phyloP scores from a whole-genome alignment of 1,284 basidiomycete genomes.

The Malassezia slooffiae region DNA sequence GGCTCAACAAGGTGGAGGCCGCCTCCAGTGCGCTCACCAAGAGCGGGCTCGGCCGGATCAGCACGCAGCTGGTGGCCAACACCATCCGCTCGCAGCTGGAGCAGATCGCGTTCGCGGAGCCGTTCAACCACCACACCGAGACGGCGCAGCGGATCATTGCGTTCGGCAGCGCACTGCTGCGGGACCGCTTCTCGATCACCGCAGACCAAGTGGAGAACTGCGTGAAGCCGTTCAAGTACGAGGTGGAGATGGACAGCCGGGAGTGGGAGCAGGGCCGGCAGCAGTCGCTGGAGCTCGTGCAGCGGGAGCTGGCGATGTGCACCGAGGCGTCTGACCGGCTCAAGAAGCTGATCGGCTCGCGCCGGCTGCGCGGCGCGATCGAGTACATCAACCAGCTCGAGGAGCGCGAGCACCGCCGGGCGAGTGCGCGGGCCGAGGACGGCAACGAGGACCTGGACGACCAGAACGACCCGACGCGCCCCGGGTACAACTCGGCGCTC shows the following conservation, averaged over 20 bases:
- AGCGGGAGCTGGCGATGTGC: conserved; percentile 72
- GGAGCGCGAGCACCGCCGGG: conserved; percentile 63
- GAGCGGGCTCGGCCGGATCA: conserved; percentile 86
- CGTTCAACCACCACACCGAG: conserved; percentile 77
- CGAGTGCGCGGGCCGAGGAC: conserved; percentile 38
- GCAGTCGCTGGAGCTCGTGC: conserved; percentile 65
- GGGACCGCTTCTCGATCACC: conserved; percentile 80
- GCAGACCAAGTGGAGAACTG: conserved; percentile 99
- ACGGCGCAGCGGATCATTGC: conserved; percentile 78
- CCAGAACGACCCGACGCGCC: conserved; percentile 49
- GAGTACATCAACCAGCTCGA: conserved; percentile 73
- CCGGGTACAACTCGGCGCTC: conserved; percentile 64
- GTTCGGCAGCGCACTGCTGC: conserved; percentile 80
- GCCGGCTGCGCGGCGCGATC: conserved; percentile 64
- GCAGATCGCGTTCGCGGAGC: conserved; percentile 67
- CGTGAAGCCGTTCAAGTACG: conserved; percentile 98
- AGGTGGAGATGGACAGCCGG: conserved; percentile 62
- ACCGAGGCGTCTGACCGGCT: conserved; percentile 77
- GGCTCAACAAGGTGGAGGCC: conserved; percentile 90
- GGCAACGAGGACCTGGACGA: conserved; percentile 28
- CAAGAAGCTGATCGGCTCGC: conserved; percentile 70
- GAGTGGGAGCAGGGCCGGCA: conserved; percentile 83
- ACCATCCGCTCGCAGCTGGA: conserved; percentile 80
- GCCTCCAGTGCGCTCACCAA: conserved; percentile 85
- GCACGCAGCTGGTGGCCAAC: conserved; percentile 88